Evolutionary conservation across 2,329 filamentous ascomycete genomes (phyloP), one percentile per base, ranked within the genome.

Genomic region (Dactylellina cionopaga): DNA sequence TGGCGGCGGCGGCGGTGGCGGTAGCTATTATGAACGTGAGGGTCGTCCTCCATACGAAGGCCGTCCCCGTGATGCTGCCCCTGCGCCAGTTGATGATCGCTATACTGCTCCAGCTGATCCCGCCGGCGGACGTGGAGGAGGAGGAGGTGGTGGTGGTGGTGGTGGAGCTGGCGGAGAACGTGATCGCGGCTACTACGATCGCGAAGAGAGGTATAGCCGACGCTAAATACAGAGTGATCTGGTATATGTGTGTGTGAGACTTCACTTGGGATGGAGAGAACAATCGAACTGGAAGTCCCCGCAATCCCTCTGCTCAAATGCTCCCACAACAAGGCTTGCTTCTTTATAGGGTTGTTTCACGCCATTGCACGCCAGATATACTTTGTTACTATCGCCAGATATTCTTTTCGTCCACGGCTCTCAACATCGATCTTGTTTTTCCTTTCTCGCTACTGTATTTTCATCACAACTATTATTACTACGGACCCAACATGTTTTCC

Each of bases 1-100:
- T 59, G 69, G 72, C 41, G 73, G 83, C 69, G 81, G 81, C 63
- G 79, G 80, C 55, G 71, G 75, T 44, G 68, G 72, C 27, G 68
- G 83, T 70, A 81, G 82, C 72, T 85, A 85, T 79, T 85, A 86
- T 75, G 83, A 85, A 75, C 83, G 84, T 76, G 84, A 85, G 76
- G 79, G 80, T 72, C 76, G 78, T 58, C 77, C 59, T 27, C 66
- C 69, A 29, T 76, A 77, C 52, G 75, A 75, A 55, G 75, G 76
- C 54, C 74, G 75, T 52, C 70, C 75, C 52, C 76, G 79, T 44
- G 80, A 81, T 66, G 77, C 77, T 39, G 79, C 79, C 56, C 78
- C 79, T 66, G 76, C 80, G 76, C 77, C 78, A 13, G 56, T 66
- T 19, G 74, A 74, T 24, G 70, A 70, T 76, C 76, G 75, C 35